A percentile compares a stretch with the other conserved stretches of the same genome.
phyloP scores from a whole-genome alignment of 2,329 filamentous ascomycete genomes.

The Aspergillus floridensis region DNA sequence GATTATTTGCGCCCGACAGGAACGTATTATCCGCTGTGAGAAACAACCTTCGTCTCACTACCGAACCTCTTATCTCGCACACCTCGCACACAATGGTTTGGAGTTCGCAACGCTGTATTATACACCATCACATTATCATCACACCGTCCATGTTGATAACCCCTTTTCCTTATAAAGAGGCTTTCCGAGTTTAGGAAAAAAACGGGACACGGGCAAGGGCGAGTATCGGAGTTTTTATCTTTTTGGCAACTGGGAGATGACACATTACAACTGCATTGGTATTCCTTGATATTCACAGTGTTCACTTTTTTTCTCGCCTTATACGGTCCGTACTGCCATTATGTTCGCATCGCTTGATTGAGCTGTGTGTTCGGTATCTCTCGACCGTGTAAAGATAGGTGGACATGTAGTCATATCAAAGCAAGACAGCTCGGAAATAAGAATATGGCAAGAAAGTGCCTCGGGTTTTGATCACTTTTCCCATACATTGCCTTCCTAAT shows the following conservation, averaged over 20 bases:
- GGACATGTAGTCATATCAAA: neutral
- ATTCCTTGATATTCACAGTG: slow-evolving; percentile 20
- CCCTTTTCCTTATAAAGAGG: slow-evolving; percentile 5
- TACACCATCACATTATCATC: slow-evolving; percentile 18
- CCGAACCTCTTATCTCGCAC: neutral
- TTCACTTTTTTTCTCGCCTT: slow-evolving; percentile 25
- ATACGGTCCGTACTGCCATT: slow-evolving; percentile 14
- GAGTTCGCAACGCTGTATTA: slow-evolving; percentile 27
- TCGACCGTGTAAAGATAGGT: neutral
- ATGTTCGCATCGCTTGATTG: neutral
- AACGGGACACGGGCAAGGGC: slow-evolving; percentile 18
- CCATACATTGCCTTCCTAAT: slow-evolving; percentile 3
- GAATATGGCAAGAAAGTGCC: slow-evolving; percentile 1
- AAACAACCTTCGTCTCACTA: neutral
- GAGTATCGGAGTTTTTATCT: slow-evolving; percentile 31
- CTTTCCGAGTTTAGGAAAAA: slow-evolving; percentile 16
- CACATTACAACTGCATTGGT: slow-evolving; percentile 17
- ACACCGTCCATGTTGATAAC: slow-evolving; percentile 1
- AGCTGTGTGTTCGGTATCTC: neutral
- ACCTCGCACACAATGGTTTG: slow-evolving; percentile 4
- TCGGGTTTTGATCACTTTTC: neutral
- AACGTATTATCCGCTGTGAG: neutral
- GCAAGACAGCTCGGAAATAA: slow-evolving; percentile 2
- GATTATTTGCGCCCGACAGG: neutral
- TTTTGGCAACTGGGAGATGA: slow-evolving; percentile 33